phyloP scores from a whole-genome alignment of 208 protist species.

The Crithidia bombi region DNA sequence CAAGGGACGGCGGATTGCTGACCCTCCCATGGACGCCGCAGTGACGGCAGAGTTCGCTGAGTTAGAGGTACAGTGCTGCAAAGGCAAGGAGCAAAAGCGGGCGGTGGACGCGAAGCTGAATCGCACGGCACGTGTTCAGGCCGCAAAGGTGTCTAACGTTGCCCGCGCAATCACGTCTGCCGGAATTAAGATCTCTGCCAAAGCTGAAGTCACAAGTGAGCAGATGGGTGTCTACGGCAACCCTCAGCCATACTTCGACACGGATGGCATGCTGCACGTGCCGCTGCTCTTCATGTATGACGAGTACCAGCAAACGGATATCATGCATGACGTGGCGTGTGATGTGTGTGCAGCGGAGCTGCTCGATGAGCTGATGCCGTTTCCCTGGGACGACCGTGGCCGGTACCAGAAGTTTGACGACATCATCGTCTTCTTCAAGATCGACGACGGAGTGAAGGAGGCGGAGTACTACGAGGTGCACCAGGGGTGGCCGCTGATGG shows the following conservation, averaged over 20 bases:
- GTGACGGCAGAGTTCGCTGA: conserved; percentile 58
- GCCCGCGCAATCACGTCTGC: conserved; percentile 62
- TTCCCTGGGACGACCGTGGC: conserved; percentile 80
- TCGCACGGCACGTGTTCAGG: conserved; percentile 42
- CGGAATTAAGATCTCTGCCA: conserved; percentile 62
- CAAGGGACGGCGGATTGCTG: conserved; percentile 40
- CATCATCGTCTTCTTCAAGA: conserved; percentile 83
- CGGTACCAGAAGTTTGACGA: conserved; percentile 63
- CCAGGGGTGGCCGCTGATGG: conserved; percentile 65
- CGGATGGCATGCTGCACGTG: conserved; percentile 76
- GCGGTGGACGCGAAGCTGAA: conserved; percentile 45
- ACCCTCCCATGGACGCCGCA: conserved; percentile 44
- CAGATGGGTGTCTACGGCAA: conserved; percentile 87
- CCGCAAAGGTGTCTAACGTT: conserved; percentile 67
- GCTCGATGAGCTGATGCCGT: conserved; percentile 83
- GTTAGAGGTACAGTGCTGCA: conserved; percentile 46
- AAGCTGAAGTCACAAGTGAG: conserved; percentile 77
- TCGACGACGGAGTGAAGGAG: conserved; percentile 86
- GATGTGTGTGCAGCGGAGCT: conserved; percentile 69
- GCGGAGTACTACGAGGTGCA: conserved; percentile 78
- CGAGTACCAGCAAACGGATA: conserved; percentile 92
- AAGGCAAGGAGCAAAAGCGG: conserved; percentile 26
- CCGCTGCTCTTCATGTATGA: conserved; percentile 95
- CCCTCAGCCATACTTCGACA: conserved; percentile 80
- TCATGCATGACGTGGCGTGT: conserved; percentile 89